Base-by-base conservation (phyloP, 768 basidiomycete species). In the Calvatia gigantea region DNA sequence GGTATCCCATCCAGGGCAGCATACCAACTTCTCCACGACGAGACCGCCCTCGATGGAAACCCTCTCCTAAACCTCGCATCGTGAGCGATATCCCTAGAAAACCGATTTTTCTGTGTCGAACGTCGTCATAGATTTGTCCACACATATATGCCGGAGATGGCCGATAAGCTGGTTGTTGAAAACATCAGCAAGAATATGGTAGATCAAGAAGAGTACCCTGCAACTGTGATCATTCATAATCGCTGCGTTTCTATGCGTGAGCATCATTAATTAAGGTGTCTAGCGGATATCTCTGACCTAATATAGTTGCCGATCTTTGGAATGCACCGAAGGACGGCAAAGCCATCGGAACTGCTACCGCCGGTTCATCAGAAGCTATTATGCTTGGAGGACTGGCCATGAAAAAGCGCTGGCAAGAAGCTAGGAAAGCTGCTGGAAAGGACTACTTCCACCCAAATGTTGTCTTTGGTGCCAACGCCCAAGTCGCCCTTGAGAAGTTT, bases 331-430 rank as follows among this genome's bases (percentile, higher is more conserved):
- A 80, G 56, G 75, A 71, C 2, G 68, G 72, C 29, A 75, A 81
- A 52, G 83, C 76, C 2, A 75, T 86, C 38, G 86, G 86, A 11
- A 83, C 83, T 0, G 81, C 84, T 9, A 86, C 85, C 8, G 83
- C 83, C 4, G 85, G 85, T 2, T 82, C 79, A 3, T 82, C 78
- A 12, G 85, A 87, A 66, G 86, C 84, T 1, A 85, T 86, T 67
- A 82, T 84, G 78, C 80, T 87, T 7, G 84, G 82, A n/a, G 85
- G 84, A 12, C 68, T 87, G 1, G 85, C 86, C 0, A 72, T 86
- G 72, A 88, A 88, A 69, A 80, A 81, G 65, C 70, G 77, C 25
- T 87, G 85, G 86, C 85, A 80, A 76, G 78, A 80, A 19, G 72
- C 72, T 0, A 79, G 85, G 15, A 86, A 85, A 64, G 74, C 77